Base-by-base conservation (phyloP, 1,284 basidiomycete species). In the Ganoderma leucocontextum region DNA sequence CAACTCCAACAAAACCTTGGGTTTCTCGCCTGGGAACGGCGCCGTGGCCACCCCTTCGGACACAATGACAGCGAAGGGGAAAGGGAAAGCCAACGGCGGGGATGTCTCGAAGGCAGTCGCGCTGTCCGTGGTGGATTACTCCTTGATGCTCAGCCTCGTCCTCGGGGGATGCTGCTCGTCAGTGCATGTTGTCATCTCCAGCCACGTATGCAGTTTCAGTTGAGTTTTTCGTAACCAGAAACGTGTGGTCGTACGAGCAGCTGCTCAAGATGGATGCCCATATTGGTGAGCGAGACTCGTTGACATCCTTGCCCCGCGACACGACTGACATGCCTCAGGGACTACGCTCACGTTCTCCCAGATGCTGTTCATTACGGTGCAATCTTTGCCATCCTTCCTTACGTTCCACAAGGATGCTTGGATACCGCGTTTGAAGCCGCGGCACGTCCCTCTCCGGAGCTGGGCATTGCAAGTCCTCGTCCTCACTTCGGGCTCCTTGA, bases 331-430 rank as follows among this genome's bases (percentile, higher is more conserved):
- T 44, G 42, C 33, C 19, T 17, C 72, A 94, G 94, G 93, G 29
- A 91, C 93, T n/a, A 90, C 93, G 35, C 86, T 96, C 59, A 95
- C 94, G 2, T 94, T 95, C 80, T 89, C 90, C 5, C 94, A 96
- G 80, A 94, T 95, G 87, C 72, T 89, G 39, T 95, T 94, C 80
- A 91, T 95, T 62, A 86, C 92, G 2, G 62, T 87, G 12, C 88
- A 89, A 66, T 84, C 86, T 6, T 78, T 92, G 13, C 89, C 90
- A 1, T 82, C 83, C 0, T 91, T 91, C 76, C 69, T 92, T 59
- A 73, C 70, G 4, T 83, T 77, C 73, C 59, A 58, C 39, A 62
- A 78, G 49, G 67, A 73, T 17, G 72, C 75, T 35, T 75, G 75
- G 68, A 49, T 88, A 3, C 89, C 89, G 15, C 78, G 78, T 3